A percentile compares a stretch with the other conserved stretches of the same genome.
Conservation (phyloP, 441 rosid species). For the Brassica balearica region DNA sequence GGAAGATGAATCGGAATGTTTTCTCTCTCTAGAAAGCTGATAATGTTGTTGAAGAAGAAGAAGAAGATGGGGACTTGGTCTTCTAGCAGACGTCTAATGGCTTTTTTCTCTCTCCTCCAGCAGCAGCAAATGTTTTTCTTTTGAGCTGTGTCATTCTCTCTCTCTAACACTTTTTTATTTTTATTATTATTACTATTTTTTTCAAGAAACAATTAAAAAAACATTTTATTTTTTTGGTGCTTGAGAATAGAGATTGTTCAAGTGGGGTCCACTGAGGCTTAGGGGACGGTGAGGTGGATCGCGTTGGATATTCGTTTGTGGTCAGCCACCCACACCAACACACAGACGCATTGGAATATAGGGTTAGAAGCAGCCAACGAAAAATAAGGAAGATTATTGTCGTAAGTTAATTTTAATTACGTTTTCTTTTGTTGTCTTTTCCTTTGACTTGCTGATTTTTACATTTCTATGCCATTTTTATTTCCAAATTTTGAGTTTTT, state of each 20-base stretch:
- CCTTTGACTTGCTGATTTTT: too few species aligned
- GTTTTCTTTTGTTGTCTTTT: too few species aligned
- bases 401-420: too few species aligned
- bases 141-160: conserved; percentile 42
- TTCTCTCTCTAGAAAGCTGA: conserved; percentile 12
- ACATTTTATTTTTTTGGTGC: conserved; percentile 18
- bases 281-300: too few species aligned
- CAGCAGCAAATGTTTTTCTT: conserved; percentile 32
- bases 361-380: too few species aligned
- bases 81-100: conserved; percentile 45
- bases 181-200: neutral
- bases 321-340: too few species aligned
- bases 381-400: too few species aligned
- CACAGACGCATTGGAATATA: too few species aligned
- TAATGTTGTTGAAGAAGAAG: conserved; percentile 6
- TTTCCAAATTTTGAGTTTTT: too few species aligned
- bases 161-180: conserved; percentile 29
- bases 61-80: conserved; percentile 34
- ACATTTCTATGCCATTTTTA: too few species aligned
- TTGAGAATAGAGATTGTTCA: conserved; percentile 38
- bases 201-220: neutral
- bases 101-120: conserved; percentile 36
- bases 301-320: too few species aligned
- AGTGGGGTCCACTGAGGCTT: conserved; percentile 36
- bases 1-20: conserved; percentile 17